These are phyloP conservation scores for Turritis glabra DNA, from an alignment of 345 rosid genomes.

Conservation along the genomic window DNA sequence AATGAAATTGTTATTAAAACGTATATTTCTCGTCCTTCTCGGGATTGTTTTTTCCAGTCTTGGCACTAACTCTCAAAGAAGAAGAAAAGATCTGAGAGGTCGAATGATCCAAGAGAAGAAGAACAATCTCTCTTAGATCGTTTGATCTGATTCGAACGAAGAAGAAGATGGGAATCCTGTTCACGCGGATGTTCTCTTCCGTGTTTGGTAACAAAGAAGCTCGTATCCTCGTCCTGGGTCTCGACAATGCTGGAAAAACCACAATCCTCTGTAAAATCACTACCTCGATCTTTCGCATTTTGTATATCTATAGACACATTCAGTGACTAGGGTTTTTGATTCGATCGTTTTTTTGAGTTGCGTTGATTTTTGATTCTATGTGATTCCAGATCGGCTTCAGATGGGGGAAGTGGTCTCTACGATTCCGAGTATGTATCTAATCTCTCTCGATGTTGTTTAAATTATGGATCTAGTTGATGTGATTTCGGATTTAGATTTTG, in stretches of 20 bases:
- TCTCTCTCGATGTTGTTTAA: background rate
- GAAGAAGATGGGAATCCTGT: conserved; percentile 67
- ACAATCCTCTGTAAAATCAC: conserved; percentile 68
- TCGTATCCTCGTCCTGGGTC: conserved; percentile 88
- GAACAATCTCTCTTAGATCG: conserved; percentile 37
- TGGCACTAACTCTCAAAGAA: conserved; percentile 9
- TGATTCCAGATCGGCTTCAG: conserved; percentile 81
- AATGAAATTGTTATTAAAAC: background rate
- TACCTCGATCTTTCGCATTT: background rate
- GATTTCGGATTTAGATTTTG: conserved; percentile 16
- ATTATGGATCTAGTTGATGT: conserved; percentile 18
- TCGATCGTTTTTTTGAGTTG: conserved; percentile 9
- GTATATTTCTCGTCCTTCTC: background rate
- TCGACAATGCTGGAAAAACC: conserved; percentile 93
- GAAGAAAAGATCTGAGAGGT: conserved; percentile 31
- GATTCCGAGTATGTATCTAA: conserved; percentile 72
- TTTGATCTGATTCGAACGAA: conserved; percentile 22
- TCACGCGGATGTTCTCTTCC: conserved; percentile 77
- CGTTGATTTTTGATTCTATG: conserved; percentile 7
- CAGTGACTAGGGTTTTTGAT: conserved; percentile 19
- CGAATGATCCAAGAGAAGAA: conserved; percentile 39
- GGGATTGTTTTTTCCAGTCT: background rate
- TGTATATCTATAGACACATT: background rate
- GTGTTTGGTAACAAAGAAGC: conserved; percentile 76
- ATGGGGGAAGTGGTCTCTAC: conserved; percentile 99